Evolutionary conservation across 768 basidiomycete genomes (phyloP).

Genomic region (Suillus americanus): DNA sequence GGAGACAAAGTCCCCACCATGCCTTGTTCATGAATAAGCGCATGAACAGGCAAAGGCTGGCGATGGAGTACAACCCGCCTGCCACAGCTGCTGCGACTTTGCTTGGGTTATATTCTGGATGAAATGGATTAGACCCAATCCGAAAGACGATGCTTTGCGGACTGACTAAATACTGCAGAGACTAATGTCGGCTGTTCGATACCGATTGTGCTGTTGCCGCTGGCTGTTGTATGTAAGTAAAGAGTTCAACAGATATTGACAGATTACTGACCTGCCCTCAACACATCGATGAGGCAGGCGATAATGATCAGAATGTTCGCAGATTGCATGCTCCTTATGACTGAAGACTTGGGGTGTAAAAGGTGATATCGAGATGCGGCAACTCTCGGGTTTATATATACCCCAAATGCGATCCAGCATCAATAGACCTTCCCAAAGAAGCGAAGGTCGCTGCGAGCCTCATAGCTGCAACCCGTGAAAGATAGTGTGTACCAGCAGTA

Average conservation of each 20-base stretch:
- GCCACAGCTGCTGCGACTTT: constrained; percentile 22
- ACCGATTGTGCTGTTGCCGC: not conserved
- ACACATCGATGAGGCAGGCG: not conserved
- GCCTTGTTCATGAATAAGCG: constrained; percentile 21
- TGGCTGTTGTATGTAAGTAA: not conserved
- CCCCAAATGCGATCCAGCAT: not conserved
- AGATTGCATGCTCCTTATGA: not conserved
- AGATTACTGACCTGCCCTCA: not conserved
- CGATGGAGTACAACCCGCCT: constrained; percentile 20
- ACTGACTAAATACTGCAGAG: not conserved
- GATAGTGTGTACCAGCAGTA: not conserved
- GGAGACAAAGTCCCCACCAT: constrained; percentile 34
- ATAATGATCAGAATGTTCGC: not conserved
- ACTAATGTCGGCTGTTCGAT: not conserved
- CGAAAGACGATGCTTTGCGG: no score
- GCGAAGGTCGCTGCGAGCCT: no score
- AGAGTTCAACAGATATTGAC: not conserved
- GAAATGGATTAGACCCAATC: not conserved
- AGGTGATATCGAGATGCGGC: not conserved
- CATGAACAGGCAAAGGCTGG: constrained; percentile 13
- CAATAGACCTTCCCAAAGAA: not conserved
- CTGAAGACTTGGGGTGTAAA: no score
- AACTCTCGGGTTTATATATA: not conserved
- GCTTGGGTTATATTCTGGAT: constrained; percentile 26
- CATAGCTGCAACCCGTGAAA: not conserved